These are phyloP conservation scores for Nannizziopsis arthrosporioides DNA, from an alignment of 2,329 filamentous ascomycete genomes.

Conservation along the genomic window DNA sequence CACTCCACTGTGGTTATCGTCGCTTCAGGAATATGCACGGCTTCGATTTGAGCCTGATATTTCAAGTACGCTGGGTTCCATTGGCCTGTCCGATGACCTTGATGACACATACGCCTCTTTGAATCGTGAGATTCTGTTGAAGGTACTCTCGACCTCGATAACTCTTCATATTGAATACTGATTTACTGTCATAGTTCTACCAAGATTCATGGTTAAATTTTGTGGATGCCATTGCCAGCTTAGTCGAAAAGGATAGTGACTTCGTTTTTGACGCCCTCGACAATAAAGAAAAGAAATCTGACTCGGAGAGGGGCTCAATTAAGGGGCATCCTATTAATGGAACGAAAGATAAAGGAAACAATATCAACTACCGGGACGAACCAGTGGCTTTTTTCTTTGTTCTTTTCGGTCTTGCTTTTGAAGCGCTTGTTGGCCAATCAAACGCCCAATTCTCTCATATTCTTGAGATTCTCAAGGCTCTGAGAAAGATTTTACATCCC, in stretches of 20 bases:
- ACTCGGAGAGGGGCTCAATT: background rate
- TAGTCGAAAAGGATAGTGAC: constrained; percentile 95
- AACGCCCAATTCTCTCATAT: constrained; percentile 61
- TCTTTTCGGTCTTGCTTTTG: constrained; percentile 89
- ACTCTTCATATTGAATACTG: background rate
- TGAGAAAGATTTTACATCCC: constrained; percentile 90
- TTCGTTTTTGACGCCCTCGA: constrained; percentile 96
- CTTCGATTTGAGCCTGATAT: constrained; percentile 95
- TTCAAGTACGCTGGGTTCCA: constrained; percentile 73
- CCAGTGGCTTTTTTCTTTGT: constrained; percentile 99
- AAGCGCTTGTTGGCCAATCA: constrained; percentile 77
- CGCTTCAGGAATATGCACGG: constrained; percentile 82
- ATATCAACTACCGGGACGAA: constrained; percentile 96
- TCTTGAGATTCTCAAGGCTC: constrained; percentile 73
- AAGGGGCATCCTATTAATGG: constrained; percentile 16
- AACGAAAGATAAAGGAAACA: constrained; percentile 50
- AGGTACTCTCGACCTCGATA: constrained; percentile 31
- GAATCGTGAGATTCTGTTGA: constrained; percentile 82
- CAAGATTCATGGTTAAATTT: constrained; percentile 95
- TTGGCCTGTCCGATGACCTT: constrained; percentile 69
- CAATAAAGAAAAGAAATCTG: constrained; percentile 18
- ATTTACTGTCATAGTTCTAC: constrained; percentile 54
- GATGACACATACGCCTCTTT: constrained; percentile 91
- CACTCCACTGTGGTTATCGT: constrained; percentile 88
- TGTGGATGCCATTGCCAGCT: constrained; percentile 89